Base-by-base conservation (phyloP, 495 filamentous ascomycete species). In the Elaphomyces granulatus region DNA sequence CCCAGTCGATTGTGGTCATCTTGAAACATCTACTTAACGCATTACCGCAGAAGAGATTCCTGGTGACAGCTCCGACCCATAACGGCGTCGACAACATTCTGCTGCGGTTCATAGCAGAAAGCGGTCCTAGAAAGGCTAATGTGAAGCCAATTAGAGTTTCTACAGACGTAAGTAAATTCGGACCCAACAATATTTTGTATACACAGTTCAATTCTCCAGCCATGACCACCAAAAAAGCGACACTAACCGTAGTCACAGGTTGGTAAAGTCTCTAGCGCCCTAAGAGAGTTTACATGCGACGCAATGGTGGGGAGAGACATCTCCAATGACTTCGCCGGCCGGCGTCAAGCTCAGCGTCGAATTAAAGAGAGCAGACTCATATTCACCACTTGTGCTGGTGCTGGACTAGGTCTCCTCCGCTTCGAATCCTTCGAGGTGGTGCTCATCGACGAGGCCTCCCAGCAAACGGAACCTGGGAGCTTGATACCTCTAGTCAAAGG, bases 51-150 rank as follows among this genome's bases (percentile, higher is more conserved):
- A 42, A 36, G 15, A 46, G 63, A 21, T 58, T 71, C 15, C 48
- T 69, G 3, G 60, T 71, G 12, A 62, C 65, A 12, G 65, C 67
- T 3, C 67, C 67, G 35, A 69, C 67, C 1, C 67, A 71, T 46
- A 70, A 70, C 41, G 67, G 67, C 6, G 67, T 71, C 1, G 67
- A 71, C 44, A 71, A 71, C 36, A 55, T 71, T 10, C 56, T 71
- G 56, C 50, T 57, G 28, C 61, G 66, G 37, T 68, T 61, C 40
- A 37, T 68, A 3, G 21, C 37, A 2, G 37, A 50, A 4, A 37
- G 18, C 8, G 46, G 6, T 12, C 6, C 6, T 12, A 6, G 6
- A 6, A 6, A 6, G 23, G 6, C 6, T 6, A 6, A 6, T 28
- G 12, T 12, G 12, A 28, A 28, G 23, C 23, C 23, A 28, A 28